These are phyloP conservation scores for Candida sithepensis DNA, from an alignment of 805 yeast genomes.

Conservation along the genomic window DNA sequence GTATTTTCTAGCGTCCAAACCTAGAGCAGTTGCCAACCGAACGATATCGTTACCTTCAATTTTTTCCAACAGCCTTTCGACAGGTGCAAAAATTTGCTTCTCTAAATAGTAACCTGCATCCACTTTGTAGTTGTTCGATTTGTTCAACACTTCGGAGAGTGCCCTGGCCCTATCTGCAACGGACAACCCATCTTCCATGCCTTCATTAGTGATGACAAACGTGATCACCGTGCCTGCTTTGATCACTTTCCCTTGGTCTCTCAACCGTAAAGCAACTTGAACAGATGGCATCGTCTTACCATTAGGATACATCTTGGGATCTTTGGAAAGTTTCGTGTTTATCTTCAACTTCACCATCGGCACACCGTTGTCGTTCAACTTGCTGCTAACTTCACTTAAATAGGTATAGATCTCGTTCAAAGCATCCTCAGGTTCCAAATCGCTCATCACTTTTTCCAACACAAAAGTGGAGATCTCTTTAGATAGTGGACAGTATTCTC, in stretches of 20 bases:
- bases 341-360: conserved; percentile 70
- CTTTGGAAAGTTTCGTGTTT: conserved; percentile 85
- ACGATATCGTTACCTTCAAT: conserved; percentile 84
- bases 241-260: conserved; percentile 80
- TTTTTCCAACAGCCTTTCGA: conserved; percentile 79
- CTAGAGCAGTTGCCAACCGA: conserved; percentile 72
- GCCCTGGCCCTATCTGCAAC: conserved; percentile 85
- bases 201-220: conserved; percentile 64
- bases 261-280: conserved; percentile 80
- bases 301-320: conserved; percentile 80
- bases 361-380: conserved; percentile 58
- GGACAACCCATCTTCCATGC: conserved; percentile 29
- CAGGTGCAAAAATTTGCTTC: conserved; percentile 86
- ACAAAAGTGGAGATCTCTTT: conserved; percentile 81
- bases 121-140: conserved; percentile 50
- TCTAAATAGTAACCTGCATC: conserved; percentile 80
- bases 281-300: conserved; percentile 80
- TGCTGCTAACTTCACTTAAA: conserved; percentile 53
- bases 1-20: conserved; percentile 68
- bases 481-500: conserved; percentile 92
- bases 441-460: conserved; percentile 66
- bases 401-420: conserved; percentile 68
- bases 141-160: conserved; percentile 63
- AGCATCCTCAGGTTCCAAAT: conserved; percentile 73
- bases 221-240: conserved; percentile 90